Evolutionary conservation across 257 asterid genomes (phyloP).

Genomic region (Penstemon newberryi): DNA sequence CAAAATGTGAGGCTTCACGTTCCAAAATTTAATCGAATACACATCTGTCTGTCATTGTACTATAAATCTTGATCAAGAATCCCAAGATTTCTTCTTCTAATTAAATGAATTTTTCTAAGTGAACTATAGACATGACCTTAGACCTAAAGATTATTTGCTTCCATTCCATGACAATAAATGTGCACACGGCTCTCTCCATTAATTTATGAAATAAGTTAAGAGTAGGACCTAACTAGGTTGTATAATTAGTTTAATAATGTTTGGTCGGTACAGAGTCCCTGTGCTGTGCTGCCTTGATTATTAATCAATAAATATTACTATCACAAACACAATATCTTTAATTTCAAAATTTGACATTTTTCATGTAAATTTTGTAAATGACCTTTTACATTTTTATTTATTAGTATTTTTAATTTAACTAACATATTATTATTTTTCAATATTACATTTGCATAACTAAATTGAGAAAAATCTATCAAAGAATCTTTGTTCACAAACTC

Average conservation of each 20-base stretch:
- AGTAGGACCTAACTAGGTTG: conserved; percentile 3
- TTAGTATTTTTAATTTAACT: too few relatives aligned
- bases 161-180: conserved; percentile 13
- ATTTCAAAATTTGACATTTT: background rate
- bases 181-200: conserved; percentile 22
- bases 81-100: background rate
- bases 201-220: background rate
- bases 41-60: conserved; percentile 1
- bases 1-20: background rate
- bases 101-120: background rate
- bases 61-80: conserved; percentile 17
- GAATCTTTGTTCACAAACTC: too few relatives aligned
- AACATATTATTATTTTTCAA: too few relatives aligned
- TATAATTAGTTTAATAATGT: background rate
- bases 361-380: too few relatives aligned
- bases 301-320: too few relatives aligned
- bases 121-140: background rate
- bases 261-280: conserved; percentile 14
- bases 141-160: conserved; percentile 5
- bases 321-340: background rate
- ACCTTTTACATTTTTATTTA: too few relatives aligned
- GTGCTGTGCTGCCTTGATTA: background rate
- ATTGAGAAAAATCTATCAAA: too few relatives aligned
- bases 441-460: too few relatives aligned
- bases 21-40: background rate